Base-by-base conservation (phyloP, 495 filamentous ascomycete species). In the Platismatia glauca region DNA sequence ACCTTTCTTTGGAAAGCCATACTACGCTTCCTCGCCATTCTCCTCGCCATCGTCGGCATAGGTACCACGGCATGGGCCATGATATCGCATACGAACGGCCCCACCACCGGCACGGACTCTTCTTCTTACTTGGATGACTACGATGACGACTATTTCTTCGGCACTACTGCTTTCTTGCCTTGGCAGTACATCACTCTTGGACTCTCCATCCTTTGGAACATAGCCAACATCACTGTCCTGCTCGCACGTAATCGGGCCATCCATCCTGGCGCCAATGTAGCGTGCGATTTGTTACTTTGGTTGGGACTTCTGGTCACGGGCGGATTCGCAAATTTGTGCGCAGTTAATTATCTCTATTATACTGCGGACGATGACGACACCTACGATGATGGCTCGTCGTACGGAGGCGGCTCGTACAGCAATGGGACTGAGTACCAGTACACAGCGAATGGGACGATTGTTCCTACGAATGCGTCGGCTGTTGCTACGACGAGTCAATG, bases 241-340 rank as follows among this genome's bases (percentile, higher is more conserved):
- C 50, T 68, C 53, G 11, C 53, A 31, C 52, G 59, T 34, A 37
- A 65, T 35, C 60, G 64, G 15, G 65, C 65, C 27, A 64, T 74
- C 31, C 70, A 73, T 46, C 72, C 72, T 8, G 70, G 72, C 31
- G 69, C 66, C 12, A 69, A 66, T 12, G 70, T 74, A 11, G 71
- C 66, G 57, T 66, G 72, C 55, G 71, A 75, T 57, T 63, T 74
- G 3, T 20, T 75, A 27, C 67, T 75, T 39, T 71, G 71, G 71
- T 65, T 75, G 4, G 67, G 61, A 7, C 63, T 71, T 15, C 57
- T 69, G n/a, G 43, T 66, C 3, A 71, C 66, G 9, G 69, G 61
- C 5, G 24, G 57, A 7, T 66, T 74, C 27, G 67, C 67, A 3
- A 37, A 52, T 22, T 27, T 62, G 6, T 67, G 43, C 16, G 58